These are phyloP conservation scores for Phytophthora fragariae DNA, from an alignment of 352 stramenopile species.

Conservation along the genomic window DNA sequence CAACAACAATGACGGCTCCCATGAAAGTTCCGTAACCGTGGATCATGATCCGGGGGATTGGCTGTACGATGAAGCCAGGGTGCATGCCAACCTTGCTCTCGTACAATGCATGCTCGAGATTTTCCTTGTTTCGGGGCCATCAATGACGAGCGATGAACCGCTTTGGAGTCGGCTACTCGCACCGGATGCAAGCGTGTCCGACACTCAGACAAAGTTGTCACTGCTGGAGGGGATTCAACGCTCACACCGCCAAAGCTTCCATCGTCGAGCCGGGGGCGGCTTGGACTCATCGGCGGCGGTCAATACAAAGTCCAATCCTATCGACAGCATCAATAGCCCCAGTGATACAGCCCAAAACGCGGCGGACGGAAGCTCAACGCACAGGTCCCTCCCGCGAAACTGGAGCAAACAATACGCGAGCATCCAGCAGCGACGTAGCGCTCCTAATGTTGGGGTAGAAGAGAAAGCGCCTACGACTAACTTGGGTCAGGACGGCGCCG, in stretches of 20 bases:
- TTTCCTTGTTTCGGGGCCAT: slow-evolving; percentile 53
- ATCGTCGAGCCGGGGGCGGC: slow-evolving; percentile 40
- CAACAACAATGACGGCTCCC: slow-evolving; percentile 3
- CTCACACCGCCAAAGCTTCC: slow-evolving; percentile 50
- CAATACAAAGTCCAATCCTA: slow-evolving; percentile 15
- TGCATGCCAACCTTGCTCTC: slow-evolving; percentile 63
- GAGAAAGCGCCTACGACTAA: slow-evolving; percentile 16
- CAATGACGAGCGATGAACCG: not conserved
- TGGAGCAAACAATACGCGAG: slow-evolving; percentile 68
- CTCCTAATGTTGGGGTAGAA: slow-evolving; percentile 30
- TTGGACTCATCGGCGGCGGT: slow-evolving; percentile 13
- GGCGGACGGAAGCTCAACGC: slow-evolving; percentile 11
- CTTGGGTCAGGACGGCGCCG: not conserved
- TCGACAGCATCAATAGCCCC: slow-evolving; percentile 14
- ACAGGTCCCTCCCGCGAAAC: slow-evolving; percentile 60
- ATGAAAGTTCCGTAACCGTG: not conserved
- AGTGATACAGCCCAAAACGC: slow-evolving; percentile 23
- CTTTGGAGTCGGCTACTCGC: slow-evolving; percentile 61
- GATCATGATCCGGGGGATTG: not conserved
- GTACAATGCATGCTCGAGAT: slow-evolving; percentile 65
- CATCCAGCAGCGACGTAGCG: slow-evolving; percentile 39
- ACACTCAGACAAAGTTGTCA: slow-evolving; percentile 53
- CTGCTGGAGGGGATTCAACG: slow-evolving; percentile 56
- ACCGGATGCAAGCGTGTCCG: slow-evolving; percentile 48
- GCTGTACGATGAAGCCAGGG: slow-evolving; percentile 57